phyloP scores from a whole-genome alignment of 805 yeast genomes.

The Zygoascus biomembranicola region DNA sequence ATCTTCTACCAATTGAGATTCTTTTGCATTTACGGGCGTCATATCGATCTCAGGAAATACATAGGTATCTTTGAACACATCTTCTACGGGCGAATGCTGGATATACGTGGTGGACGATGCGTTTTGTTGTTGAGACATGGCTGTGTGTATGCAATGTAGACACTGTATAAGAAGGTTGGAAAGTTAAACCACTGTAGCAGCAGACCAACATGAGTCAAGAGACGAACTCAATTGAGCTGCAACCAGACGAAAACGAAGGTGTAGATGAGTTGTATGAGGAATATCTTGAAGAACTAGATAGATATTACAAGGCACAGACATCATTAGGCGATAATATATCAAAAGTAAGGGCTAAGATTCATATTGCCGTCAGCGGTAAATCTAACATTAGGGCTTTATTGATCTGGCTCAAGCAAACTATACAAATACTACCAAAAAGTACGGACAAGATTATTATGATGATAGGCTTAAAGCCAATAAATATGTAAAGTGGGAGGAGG shows the following conservation, averaged over 20 bases:
- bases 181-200: too few relatives aligned
- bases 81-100: not conserved
- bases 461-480: slow-evolving; percentile 23
- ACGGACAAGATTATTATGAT: slow-evolving; percentile 38
- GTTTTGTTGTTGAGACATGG: not conserved
- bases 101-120: not conserved
- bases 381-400: slow-evolving; percentile 29
- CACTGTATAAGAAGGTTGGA: not conserved
- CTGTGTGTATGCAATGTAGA: not conserved
- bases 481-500: slow-evolving; percentile 5
- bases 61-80: not conserved
- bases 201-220: not conserved
- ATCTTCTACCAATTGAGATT: not conserved
- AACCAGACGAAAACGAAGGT: not conserved
- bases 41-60: not conserved
- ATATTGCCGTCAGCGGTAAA: not conserved
- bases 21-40: not conserved
- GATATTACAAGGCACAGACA: slow-evolving; percentile 6
- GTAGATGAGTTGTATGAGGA: not conserved
- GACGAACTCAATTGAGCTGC: not conserved
- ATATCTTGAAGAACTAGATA: slow-evolving; percentile 12
- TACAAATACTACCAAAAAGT: slow-evolving; percentile 22
- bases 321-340: slow-evolving; percentile 2
- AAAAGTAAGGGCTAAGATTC: slow-evolving; percentile 6
- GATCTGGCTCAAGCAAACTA: slow-evolving; percentile 41